Conservation (phyloP, 1,139 yeast genomes). For the Kluyveromyces sp. region DNA sequence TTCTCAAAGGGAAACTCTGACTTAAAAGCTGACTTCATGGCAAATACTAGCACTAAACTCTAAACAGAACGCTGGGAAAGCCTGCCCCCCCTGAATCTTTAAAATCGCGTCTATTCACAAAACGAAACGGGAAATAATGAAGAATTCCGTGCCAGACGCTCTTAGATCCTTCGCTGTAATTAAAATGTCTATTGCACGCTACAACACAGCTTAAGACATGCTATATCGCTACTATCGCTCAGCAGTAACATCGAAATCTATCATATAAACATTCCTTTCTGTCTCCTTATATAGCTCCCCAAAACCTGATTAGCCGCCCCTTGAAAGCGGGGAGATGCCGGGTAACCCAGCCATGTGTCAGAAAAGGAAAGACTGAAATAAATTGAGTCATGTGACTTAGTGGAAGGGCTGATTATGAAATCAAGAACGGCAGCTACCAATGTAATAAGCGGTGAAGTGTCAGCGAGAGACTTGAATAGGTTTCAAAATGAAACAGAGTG, state of each 20-base stretch:
- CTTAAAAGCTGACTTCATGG: constrained; percentile 32
- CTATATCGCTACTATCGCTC: neutral
- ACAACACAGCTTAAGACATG: neutral
- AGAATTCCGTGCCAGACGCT: neutral
- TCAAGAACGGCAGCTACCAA: too few relatives aligned
- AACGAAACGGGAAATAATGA: neutral
- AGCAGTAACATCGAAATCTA: too few relatives aligned
- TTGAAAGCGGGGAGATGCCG: neutral
- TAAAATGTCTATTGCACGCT: neutral
- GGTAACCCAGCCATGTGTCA: too few relatives aligned
- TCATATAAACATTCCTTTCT: neutral
- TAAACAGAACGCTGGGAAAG: neutral
- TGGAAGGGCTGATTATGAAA: too few relatives aligned
- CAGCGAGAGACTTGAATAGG: too few relatives aligned
- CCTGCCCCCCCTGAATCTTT: neutral
- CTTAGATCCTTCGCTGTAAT: neutral
- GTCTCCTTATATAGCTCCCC: neutral
- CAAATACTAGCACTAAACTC: too few relatives aligned
- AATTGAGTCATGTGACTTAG: too few relatives aligned
- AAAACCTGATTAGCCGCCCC: neutral
- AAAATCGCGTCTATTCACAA: neutral
- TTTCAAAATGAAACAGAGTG: too few relatives aligned
- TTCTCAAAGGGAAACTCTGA: constrained; percentile 51
- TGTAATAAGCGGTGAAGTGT: too few relatives aligned
- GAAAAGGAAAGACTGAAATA: too few relatives aligned